phyloP scores from a whole-genome alignment of 1,284 basidiomycete genomes.

The Sporisorium reilianum region DNA sequence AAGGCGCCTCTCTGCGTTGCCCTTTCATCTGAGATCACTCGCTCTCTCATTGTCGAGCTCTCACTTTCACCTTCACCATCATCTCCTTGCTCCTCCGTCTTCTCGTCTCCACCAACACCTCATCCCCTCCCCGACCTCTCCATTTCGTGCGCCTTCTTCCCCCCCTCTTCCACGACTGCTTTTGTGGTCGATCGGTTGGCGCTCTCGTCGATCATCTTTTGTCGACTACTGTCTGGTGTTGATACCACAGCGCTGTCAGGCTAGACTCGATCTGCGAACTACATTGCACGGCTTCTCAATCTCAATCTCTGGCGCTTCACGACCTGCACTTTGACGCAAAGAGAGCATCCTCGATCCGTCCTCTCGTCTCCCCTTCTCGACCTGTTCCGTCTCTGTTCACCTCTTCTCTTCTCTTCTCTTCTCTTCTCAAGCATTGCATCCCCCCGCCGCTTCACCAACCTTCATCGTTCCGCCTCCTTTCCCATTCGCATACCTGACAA shows the following conservation, averaged over 20 bases:
- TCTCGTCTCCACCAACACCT: slow-evolving; percentile 10
- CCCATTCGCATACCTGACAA: slow-evolving; percentile 16
- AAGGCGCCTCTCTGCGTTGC: neutral
- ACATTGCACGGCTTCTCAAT: neutral
- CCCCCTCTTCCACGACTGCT: neutral
- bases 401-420: neutral
- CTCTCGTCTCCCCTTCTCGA: slow-evolving; percentile 1
- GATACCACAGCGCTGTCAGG: neutral
- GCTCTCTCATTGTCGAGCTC: slow-evolving; percentile 6
- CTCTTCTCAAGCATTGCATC: slow-evolving; percentile 16
- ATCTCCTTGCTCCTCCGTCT: neutral
- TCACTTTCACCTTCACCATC: slow-evolving; percentile 5
- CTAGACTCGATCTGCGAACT: neutral
- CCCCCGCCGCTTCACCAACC: slow-evolving; percentile 2
- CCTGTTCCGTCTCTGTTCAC: neutral
- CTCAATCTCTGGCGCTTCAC: neutral
- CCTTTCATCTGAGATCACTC: slow-evolving; percentile 1
- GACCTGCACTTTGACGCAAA: too few relatives aligned
- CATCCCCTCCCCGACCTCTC: slow-evolving; percentile 9
- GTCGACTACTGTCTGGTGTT: neutral
- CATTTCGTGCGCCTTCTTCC: slow-evolving; percentile 1
- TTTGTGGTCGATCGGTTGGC: slow-evolving; percentile 2
- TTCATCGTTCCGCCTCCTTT: slow-evolving; percentile 24
- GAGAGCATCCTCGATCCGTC: slow-evolving; percentile 1
- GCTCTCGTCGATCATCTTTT: slow-evolving; percentile 1